These are phyloP conservation scores for Voacanga thouarsii DNA, from an alignment of 257 asterid species.

Conservation along the genomic window DNA sequence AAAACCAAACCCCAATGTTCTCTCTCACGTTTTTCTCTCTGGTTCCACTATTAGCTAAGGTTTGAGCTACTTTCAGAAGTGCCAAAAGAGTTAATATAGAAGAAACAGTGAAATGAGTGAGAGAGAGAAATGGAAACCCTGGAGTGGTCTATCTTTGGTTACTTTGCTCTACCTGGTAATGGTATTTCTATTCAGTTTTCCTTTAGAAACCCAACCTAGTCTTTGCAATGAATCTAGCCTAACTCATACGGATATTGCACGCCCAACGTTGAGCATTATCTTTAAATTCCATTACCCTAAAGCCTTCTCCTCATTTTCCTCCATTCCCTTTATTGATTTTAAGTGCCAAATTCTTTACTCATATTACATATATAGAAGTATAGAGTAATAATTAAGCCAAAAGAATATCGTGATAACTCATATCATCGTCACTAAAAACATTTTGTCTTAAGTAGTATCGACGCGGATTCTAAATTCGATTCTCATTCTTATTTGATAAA, in stretches of 20 bases:
- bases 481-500: too few relatives aligned
- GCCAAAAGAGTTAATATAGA: slow-evolving; percentile 16
- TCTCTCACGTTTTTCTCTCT: background rate
- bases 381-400: too few relatives aligned
- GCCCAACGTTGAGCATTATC: background rate
- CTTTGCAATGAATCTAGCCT: background rate
- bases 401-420: too few relatives aligned
- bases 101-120: background rate
- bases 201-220: background rate
- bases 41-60: slow-evolving; percentile 20
- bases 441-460: too few relatives aligned
- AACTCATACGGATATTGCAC: background rate
- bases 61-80: slow-evolving; percentile 21
- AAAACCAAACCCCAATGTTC: background rate
- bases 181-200: slow-evolving; percentile 1
- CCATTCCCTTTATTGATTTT: background rate
- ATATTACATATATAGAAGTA: too few relatives aligned
- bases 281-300: background rate
- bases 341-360: background rate
- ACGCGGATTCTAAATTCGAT: too few relatives aligned
- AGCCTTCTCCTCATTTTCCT: background rate
- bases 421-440: too few relatives aligned
- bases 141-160: slow-evolving; percentile 26
- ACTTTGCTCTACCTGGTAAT: slow-evolving; percentile 15
- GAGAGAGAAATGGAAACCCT: slow-evolving; percentile 31